Evolutionary conservation across 192 early-diverging fungal species (phyloP).

Genomic region (Cetraspora pellucida): DNA sequence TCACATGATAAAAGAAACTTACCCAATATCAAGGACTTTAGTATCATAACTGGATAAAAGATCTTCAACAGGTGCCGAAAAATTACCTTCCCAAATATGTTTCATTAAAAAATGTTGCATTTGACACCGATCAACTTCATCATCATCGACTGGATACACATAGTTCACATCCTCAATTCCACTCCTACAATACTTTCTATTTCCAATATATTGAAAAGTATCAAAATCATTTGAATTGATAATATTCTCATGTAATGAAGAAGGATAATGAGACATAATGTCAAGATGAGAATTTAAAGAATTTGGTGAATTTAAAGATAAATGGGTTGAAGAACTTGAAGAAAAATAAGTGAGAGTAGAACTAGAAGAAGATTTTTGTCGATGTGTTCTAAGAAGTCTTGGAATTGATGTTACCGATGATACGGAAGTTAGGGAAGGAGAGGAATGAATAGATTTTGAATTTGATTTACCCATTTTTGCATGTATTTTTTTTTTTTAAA

Average conservation of each 20-base stretch:
- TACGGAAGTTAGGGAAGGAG: background rate
- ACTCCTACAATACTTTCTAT: slow-evolving; percentile 11
- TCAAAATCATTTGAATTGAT: background rate
- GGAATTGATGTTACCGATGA: background rate
- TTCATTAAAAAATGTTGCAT: slow-evolving; percentile 42
- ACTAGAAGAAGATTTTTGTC: background rate
- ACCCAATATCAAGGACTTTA: slow-evolving; percentile 25
- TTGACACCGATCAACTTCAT: slow-evolving; percentile 10
- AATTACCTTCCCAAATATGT: slow-evolving; percentile 42
- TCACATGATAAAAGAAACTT: background rate
- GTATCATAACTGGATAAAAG: slow-evolving; percentile 2
- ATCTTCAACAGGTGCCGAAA: slow-evolving; percentile 38
- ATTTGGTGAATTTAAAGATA: background rate
- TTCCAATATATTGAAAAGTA: slow-evolving; percentile 7
- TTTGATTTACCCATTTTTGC: slow-evolving; percentile 15
- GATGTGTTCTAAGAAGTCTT: background rate
- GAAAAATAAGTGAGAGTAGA: background rate
- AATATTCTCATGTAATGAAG: background rate
- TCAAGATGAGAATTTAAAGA: background rate
- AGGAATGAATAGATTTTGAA: background rate
- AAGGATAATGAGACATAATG: background rate
- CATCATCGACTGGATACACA: slow-evolving; percentile 11
- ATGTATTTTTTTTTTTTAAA: background rate
- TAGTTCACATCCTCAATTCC: background rate
- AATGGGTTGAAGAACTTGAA: background rate